Conservation (phyloP, 1,284 basidiomycete genomes). For the Boletus nobilissimus region DNA sequence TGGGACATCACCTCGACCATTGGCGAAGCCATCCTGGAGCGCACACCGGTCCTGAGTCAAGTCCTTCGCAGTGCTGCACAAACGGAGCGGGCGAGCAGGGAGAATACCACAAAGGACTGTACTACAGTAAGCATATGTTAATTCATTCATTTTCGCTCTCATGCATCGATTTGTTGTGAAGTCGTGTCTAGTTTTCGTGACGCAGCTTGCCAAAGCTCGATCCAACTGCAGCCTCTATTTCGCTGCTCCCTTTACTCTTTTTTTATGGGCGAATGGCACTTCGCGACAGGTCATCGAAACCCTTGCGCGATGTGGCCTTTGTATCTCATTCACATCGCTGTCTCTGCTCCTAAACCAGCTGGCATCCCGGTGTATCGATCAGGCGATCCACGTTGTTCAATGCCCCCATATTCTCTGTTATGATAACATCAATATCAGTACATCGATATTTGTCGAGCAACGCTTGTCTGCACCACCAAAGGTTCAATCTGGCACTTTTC, state of each 20-base stretch:
- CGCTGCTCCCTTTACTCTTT: background rate
- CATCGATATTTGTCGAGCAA: background rate
- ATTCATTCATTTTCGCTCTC: no score
- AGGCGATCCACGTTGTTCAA: background rate
- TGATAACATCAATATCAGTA: conserved; percentile 6
- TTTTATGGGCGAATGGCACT: background rate
- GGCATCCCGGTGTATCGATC: background rate
- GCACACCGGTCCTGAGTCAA: background rate
- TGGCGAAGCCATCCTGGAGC: background rate
- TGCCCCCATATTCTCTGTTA: background rate
- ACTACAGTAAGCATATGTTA: background rate
- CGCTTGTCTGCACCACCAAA: background rate
- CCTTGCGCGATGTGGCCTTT: background rate
- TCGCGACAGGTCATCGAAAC: background rate
- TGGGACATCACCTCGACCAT: background rate
- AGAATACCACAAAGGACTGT: background rate
- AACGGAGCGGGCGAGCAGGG: background rate
- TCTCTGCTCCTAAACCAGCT: background rate
- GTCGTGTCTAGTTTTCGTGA: background rate
- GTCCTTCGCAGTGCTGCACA: background rate
- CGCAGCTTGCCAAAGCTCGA: background rate
- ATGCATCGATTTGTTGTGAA: background rate
- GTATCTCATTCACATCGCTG: background rate
- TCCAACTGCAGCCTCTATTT: background rate
- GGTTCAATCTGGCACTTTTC: background rate